Evolutionary conservation across 768 basidiomycete species (phyloP).

Genomic region (Tylopilus sp.): DNA sequence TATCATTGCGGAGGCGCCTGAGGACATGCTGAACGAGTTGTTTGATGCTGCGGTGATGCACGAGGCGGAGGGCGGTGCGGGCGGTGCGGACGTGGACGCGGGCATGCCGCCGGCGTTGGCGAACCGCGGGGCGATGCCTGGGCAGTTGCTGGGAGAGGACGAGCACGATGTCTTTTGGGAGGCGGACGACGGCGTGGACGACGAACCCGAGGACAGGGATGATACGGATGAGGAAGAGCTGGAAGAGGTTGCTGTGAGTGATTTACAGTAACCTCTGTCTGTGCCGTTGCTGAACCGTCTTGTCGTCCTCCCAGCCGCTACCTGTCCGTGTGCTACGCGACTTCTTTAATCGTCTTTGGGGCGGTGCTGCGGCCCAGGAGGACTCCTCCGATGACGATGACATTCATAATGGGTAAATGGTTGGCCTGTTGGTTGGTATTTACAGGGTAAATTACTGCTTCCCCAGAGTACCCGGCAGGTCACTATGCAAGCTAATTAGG

Average conservation of each 20-base stretch:
- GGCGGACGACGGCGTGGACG: slow-evolving; percentile 21
- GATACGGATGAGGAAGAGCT: slow-evolving; percentile 32
- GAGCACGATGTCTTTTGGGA: slow-evolving; percentile 22
- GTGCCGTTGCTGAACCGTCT: neutral
- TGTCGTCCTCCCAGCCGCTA: slow-evolving; percentile 50
- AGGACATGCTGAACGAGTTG: slow-evolving; percentile 60
- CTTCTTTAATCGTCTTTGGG: slow-evolving; percentile 60
- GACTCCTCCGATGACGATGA: slow-evolving; percentile 23
- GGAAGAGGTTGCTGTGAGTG: slow-evolving; percentile 45
- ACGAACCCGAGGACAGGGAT: slow-evolving; percentile 26
- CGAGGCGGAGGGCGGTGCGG: slow-evolving; percentile 12
- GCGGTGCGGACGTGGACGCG: slow-evolving; percentile 17
- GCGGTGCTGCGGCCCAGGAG: slow-evolving; percentile 23
- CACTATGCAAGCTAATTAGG: too few species aligned
- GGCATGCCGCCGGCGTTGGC: slow-evolving; percentile 25
- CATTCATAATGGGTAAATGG: neutral
- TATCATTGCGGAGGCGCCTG: slow-evolving; percentile 49
- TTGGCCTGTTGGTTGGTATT: neutral
- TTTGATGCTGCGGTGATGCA: slow-evolving; percentile 40
- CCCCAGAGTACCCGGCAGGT: too few species aligned
- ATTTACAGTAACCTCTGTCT: neutral
- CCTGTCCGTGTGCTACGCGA: slow-evolving; percentile 57
- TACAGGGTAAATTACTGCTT: too few species aligned
- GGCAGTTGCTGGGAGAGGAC: slow-evolving; percentile 44
- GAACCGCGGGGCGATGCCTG: slow-evolving; percentile 34